These are phyloP conservation scores for Phaeotremella fagi DNA, from an alignment of 768 basidiomycete genomes.

Conservation along the genomic window DNA sequence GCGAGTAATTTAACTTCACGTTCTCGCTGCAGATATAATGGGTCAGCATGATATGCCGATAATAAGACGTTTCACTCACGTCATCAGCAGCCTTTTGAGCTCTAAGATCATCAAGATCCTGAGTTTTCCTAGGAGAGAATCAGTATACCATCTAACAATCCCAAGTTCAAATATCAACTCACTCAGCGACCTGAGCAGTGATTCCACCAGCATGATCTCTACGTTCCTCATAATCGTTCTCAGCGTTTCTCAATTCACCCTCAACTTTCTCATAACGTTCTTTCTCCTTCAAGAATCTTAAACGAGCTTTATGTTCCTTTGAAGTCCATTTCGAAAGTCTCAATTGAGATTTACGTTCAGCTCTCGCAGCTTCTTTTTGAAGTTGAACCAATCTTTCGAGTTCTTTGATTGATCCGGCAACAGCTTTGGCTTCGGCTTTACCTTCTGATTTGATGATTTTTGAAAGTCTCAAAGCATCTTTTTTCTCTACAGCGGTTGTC, in stretches of 20 bases:
- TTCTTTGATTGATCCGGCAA: constrained; percentile 61
- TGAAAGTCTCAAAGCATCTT: constrained; percentile 59
- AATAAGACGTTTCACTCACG: constrained; percentile 32
- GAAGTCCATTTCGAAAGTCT: constrained; percentile 57
- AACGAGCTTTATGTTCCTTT: constrained; percentile 62
- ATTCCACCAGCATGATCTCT: constrained; percentile 59
- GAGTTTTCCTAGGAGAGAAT: constrained; percentile 52
- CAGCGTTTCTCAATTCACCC: constrained; percentile 42
- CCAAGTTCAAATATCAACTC: not conserved
- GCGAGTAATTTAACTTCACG: constrained; percentile 45
- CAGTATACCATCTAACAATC: not conserved
- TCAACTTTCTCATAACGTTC: constrained; percentile 48
- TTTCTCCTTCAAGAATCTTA: constrained; percentile 60
- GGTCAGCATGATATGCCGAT: not conserved
- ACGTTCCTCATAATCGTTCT: constrained; percentile 51
- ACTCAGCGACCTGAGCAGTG: constrained; percentile 60
- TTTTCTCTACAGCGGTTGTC: constrained; percentile 28
- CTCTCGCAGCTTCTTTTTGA: constrained; percentile 60
- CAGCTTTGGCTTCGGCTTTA: constrained; percentile 61
- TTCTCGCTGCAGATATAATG: constrained; percentile 35
- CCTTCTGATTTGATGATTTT: constrained; percentile 69
- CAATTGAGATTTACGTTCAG: constrained; percentile 59
- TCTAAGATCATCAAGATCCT: constrained; percentile 66
- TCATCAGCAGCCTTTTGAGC: constrained; percentile 66
- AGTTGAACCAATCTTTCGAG: constrained; percentile 64